Evolutionary conservation across 2,329 filamentous ascomycete genomes (phyloP).

Genomic region (Nemania bipapillata): DNA sequence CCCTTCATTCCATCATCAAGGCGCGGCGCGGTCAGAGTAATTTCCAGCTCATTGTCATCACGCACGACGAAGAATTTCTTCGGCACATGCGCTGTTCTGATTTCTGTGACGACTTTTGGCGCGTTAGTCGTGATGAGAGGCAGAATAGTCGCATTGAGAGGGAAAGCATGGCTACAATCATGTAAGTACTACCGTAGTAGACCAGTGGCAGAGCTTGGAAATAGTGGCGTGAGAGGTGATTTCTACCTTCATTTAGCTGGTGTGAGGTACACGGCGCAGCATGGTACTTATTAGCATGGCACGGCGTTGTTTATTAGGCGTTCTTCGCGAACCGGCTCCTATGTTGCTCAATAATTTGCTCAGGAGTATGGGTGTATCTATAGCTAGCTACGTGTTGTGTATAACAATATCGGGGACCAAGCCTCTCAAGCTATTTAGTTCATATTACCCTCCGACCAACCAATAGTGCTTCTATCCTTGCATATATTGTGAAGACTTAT

Average conservation of each 20-base stretch:
- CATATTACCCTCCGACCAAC: too few species aligned
- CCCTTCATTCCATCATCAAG: conserved; percentile 87
- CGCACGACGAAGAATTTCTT: conserved; percentile 96
- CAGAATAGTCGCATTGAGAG: conserved; percentile 89
- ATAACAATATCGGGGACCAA: background rate
- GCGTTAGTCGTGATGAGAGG: conserved; percentile 81
- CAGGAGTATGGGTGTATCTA: background rate
- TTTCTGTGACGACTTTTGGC: conserved; percentile 91
- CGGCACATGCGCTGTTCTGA: conserved; percentile 92
- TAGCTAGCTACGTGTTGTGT: background rate
- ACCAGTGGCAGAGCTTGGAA: background rate
- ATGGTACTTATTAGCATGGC: conserved; percentile 23
- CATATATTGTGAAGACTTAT: background rate
- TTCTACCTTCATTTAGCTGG: conserved; percentile 16
- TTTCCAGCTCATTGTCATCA: conserved; percentile 98
- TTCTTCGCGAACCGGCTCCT: background rate
- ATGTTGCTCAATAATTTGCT: background rate
- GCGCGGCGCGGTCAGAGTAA: conserved; percentile 85
- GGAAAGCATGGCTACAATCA: conserved; percentile 67
- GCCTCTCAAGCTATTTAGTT: background rate
- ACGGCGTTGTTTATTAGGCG: conserved; percentile 31
- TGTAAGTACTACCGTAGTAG: conserved; percentile 48
- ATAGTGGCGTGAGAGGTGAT: background rate
- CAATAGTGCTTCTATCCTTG: too few species aligned
- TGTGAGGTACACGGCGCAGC: background rate